Percentiles rank a stretch among this genome's conserved stretches.
phyloP scores from a whole-genome alignment of 805 yeast genomes.

The Ogataea henricii region DNA sequence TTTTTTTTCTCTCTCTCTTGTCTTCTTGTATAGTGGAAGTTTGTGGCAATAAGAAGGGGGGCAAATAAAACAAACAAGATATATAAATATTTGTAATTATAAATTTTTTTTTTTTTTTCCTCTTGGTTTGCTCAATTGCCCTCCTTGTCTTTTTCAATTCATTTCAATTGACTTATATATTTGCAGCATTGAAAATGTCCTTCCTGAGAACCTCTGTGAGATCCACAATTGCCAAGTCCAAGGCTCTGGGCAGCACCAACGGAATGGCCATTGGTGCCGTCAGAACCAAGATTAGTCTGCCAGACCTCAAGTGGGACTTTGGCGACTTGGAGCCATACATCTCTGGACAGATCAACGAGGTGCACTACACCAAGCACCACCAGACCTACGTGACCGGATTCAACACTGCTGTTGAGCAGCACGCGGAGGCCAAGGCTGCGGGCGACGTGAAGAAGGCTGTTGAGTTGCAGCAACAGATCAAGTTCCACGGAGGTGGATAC shows the following conservation, averaged over 20 bases:
- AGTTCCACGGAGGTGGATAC: constrained; percentile 93
- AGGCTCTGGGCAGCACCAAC: constrained; percentile 13
- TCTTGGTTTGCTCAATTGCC: no score
- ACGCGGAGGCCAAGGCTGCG: constrained; percentile 59
- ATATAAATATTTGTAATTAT: not conserved
- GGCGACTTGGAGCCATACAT: constrained; percentile 85
- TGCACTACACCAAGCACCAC: constrained; percentile 89
- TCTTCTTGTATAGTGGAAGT: not conserved
- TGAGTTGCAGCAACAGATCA: constrained; percentile 70
- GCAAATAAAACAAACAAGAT: not conserved
- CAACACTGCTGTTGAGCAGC: constrained; percentile 76
- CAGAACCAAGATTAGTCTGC: constrained; percentile 72
- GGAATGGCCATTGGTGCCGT: constrained; percentile 26
- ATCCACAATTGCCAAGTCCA: constrained; percentile 23
- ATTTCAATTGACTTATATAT: not conserved
- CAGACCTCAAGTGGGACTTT: constrained; percentile 81
- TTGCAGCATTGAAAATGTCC: constrained; percentile 17
- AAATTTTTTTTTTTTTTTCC: no score
- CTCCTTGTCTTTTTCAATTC: constrained; percentile 1
- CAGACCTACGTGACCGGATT: constrained; percentile 88
- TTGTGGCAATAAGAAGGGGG: not conserved
- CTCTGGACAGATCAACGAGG: constrained; percentile 82
- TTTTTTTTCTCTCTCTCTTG: no score
- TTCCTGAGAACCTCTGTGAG: constrained; percentile 31
- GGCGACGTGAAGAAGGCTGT: constrained; percentile 62